Evolutionary conservation across 345 rosid genomes (phyloP), one percentile per base, ranked within the genome.

Genomic region (Arabis alpina): DNA sequence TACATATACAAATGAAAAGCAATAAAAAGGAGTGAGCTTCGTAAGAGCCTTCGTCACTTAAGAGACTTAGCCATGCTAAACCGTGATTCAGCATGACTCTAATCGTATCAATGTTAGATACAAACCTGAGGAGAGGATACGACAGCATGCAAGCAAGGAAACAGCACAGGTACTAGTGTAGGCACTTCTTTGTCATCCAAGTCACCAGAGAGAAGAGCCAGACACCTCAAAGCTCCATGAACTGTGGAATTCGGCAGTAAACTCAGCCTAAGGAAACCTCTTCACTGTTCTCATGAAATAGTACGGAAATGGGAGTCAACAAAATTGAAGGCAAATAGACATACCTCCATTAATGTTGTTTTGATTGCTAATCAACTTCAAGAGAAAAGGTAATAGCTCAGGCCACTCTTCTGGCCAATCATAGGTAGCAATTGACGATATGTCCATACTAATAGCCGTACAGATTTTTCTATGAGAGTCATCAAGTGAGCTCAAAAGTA

Each of bases 331-430:
- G 12, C 40, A 64, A 42, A 67, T 80, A 19, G 54, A n/a, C n/a
- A n/a, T 78, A 87, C 96, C 96, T 73, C 96, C 89, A 69, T 80
- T 86, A 80, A 79, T 65, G 77, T 85, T 80, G 53, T 54, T 82
- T 70, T 77, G 90, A 78, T 90, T 87, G 27, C 66, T 77, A 70
- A 90, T 84, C 79, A 88, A 76, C 81, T 75, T 80, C 81, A 93
- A 52, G 76, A 93, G 91, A 76, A 82, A 80, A 10, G 96, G 97
- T 71, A 88, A 68, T 53, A 93, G 79, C 54, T 93, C 90, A 73
- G 89, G 89, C 96, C 98, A 91, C 56, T 82, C 86, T 76, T 93
- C 96, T 37, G 96, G 97, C 98, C 97, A 93, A 73, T 93, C 98
- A 81, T 86, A 82, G 15, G 63, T 81, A 8, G 94, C 97, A 71